Conservation (phyloP, 2,329 filamentous ascomycete species). For the Clonostachys rosea region DNA sequence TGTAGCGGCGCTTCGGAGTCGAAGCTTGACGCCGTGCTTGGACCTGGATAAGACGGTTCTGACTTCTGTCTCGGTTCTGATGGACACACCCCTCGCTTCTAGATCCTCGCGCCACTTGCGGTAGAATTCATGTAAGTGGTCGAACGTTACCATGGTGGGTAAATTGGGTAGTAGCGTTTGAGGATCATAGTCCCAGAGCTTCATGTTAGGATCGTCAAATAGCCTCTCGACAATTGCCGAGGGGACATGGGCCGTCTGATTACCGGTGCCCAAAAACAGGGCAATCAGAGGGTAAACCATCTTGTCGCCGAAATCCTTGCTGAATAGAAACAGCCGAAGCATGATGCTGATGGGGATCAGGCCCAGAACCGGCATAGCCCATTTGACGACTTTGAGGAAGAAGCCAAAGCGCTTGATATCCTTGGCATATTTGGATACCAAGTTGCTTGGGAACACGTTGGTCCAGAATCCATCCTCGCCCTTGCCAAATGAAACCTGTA, state of each 20-base stretch:
- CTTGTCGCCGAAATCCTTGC: conserved; percentile 63
- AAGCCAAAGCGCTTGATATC: conserved; percentile 52
- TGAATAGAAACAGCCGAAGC: conserved; percentile 65
- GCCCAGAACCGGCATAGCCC: conserved; percentile 55
- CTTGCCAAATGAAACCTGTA: conserved; percentile 61
- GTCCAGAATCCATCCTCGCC: conserved; percentile 57
- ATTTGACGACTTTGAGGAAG: conserved; percentile 53
- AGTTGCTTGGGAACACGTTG: conserved; percentile 57
- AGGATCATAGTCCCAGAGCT: conserved; percentile 53
- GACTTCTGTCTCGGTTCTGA: conserved; percentile 53
- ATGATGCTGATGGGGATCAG: conserved; percentile 60
- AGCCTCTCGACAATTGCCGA: conserved; percentile 61
- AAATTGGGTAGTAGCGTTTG: conserved; percentile 52
- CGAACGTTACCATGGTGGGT: conserved; percentile 63
- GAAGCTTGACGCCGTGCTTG: conserved; percentile 46
- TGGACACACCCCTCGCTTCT: conserved; percentile 45
- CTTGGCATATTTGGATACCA: conserved; percentile 47
- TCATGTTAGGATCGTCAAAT: conserved; percentile 54
- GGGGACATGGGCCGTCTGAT: conserved; percentile 68
- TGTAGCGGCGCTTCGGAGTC: conserved; percentile 27
- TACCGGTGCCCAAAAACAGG: conserved; percentile 70
- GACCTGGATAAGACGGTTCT: conserved; percentile 44
- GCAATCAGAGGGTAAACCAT: conserved; percentile 70
- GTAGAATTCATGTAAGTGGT: conserved; percentile 58
- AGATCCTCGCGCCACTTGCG: conserved; percentile 52